These are phyloP conservation scores for Mortierella sp. DNA, from an alignment of 371 early-diverging fungal genomes.

Conservation along the genomic window DNA sequence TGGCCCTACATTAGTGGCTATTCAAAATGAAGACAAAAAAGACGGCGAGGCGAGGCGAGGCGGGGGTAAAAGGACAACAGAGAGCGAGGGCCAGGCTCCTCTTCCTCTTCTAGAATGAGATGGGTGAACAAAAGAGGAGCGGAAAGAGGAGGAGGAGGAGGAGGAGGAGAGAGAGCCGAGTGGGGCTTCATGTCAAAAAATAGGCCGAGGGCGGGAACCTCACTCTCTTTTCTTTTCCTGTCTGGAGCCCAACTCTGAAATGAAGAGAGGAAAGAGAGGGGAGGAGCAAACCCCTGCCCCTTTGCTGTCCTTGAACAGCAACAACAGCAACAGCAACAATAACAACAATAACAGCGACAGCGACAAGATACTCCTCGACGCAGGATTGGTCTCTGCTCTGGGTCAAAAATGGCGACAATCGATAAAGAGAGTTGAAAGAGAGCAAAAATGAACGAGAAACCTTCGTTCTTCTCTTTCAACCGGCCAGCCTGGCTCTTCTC, in stretches of 20 bases:
- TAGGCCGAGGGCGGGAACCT: not conserved
- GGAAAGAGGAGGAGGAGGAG: not conserved
- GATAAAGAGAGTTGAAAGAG: slow-evolving; percentile 4
- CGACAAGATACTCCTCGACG: not conserved
- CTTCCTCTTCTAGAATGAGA: not conserved
- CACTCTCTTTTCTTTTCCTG: not conserved
- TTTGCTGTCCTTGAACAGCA: not conserved
- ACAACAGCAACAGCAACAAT: not conserved
- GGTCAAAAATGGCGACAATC: not conserved
- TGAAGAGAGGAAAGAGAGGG: not conserved
- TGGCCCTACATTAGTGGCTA: not conserved
- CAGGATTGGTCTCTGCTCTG: not conserved
- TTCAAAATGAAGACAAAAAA: not conserved
- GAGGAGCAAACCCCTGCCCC: not conserved
- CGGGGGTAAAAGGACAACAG: not conserved
- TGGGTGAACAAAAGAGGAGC: not conserved
- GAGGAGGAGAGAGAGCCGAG: not conserved
- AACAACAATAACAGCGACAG: not conserved
- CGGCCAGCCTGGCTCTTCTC: not conserved
- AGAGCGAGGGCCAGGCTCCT: slow-evolving; percentile 12
- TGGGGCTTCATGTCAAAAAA: slow-evolving; percentile 2
- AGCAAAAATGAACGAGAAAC: not conserved
- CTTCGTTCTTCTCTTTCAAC: not conserved
- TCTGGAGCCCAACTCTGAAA: not conserved
- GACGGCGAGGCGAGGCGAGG: not conserved